phyloP scores from a whole-genome alignment of 2,329 filamentous ascomycete species.

The Cladosporium phlei region DNA sequence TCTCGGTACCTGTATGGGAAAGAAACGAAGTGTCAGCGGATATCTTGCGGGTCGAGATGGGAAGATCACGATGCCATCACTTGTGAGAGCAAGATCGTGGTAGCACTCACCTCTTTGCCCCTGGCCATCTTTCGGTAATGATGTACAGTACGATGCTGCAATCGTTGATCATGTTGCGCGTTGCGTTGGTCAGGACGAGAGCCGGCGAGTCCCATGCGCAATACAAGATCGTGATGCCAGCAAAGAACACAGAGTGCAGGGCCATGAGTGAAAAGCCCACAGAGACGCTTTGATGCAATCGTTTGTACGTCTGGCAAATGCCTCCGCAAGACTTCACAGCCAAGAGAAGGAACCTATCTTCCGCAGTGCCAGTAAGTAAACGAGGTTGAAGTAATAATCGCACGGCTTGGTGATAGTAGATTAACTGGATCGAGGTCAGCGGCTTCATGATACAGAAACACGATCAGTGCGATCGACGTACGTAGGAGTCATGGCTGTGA shows the following conservation, averaged over 20 bases:
- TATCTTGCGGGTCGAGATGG: too few species aligned
- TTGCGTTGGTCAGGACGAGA: slow-evolving; percentile 20
- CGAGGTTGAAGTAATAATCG: not conserved
- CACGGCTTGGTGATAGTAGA: not conserved
- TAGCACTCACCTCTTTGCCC: slow-evolving; percentile 12
- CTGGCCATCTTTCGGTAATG: slow-evolving; percentile 19
- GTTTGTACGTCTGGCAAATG: slow-evolving; percentile 29
- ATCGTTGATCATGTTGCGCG: slow-evolving; percentile 27
- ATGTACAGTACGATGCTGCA: slow-evolving; percentile 19
- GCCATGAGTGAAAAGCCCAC: slow-evolving; percentile 29
- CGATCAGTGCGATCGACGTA: not conserved
- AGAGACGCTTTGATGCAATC: slow-evolving; percentile 25
- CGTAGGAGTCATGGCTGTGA: not conserved
- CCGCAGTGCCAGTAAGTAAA: not conserved
- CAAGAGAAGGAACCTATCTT: not conserved
- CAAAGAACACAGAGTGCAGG: slow-evolving; percentile 26
- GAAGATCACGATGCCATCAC: too few species aligned
- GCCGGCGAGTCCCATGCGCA: slow-evolving; percentile 27
- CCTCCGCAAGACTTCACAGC: slow-evolving; percentile 28
- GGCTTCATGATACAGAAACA: not conserved
- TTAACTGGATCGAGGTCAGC: not conserved
- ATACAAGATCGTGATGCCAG: slow-evolving; percentile 30
- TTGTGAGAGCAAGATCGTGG: too few species aligned
- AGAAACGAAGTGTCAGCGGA: not conserved
- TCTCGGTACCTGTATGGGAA: not conserved